Evolutionary conservation across 305 asterid species (phyloP).

Genomic region (Fraxinus latifolia): DNA sequence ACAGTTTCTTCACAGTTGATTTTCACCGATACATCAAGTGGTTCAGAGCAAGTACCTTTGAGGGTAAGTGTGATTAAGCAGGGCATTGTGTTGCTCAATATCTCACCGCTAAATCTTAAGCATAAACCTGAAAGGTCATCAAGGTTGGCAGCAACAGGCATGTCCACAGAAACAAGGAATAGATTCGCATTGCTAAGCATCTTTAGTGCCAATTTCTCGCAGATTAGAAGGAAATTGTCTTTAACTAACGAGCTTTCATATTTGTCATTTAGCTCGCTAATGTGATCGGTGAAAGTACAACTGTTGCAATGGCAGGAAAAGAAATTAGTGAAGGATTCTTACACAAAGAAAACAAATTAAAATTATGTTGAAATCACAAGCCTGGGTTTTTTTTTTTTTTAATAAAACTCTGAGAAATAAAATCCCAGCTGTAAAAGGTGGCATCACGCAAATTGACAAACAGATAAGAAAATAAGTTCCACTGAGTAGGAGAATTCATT

Average conservation of each 20-base stretch:
- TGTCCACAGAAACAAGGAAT: conserved; percentile 73
- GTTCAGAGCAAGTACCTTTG: conserved; percentile 72
- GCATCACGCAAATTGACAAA: neutral
- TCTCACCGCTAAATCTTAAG: conserved; percentile 83
- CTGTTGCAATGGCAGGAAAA: conserved; percentile 45
- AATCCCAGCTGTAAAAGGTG: neutral
- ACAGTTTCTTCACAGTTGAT: conserved; percentile 92
- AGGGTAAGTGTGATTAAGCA: conserved; percentile 70
- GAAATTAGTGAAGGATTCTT: conserved; percentile 1
- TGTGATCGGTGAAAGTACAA: conserved; percentile 71
- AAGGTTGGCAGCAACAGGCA: conserved; percentile 81
- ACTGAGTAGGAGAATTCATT: neutral
- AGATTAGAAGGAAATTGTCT: conserved; percentile 67
- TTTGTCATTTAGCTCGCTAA: conserved; percentile 50
- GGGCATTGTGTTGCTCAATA: conserved; percentile 65
- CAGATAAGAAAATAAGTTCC: neutral
- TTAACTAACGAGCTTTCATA: conserved; percentile 39
- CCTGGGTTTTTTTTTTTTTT: neutral
- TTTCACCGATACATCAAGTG: conserved; percentile 65
- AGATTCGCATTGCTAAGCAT: conserved; percentile 82
- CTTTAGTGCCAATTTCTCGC: conserved; percentile 74
- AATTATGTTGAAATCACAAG: neutral
- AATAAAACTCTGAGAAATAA: neutral
- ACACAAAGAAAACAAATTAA: conserved; percentile 10
- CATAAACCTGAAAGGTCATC: conserved; percentile 77